Evolutionary conservation across 129 eudicot species (phyloP).

Genomic region (Ambrosia trifida): DNA sequence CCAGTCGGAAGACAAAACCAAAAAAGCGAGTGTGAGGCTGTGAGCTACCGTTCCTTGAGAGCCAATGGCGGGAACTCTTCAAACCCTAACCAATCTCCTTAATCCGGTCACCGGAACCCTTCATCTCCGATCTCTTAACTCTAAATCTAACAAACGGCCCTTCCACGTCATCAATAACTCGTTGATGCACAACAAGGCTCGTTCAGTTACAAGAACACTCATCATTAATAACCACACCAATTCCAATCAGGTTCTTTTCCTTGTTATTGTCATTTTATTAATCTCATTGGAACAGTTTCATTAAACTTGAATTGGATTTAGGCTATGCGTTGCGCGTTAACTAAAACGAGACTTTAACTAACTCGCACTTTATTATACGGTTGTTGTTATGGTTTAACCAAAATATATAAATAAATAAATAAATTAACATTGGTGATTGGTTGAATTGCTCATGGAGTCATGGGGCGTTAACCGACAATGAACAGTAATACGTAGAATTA

Average conservation of each 20-base stretch:
- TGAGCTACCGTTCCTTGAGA: conserved; percentile 15
- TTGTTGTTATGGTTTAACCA: no score
- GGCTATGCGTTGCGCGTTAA: no score
- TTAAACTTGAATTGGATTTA: neutral
- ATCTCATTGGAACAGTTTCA: neutral
- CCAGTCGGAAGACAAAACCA: conserved; percentile 7
- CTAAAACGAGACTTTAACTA: no score
- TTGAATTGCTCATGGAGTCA: no score
- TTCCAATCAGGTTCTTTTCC: conserved; percentile 43
- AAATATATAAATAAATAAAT: no score
- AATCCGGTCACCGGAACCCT: conserved; percentile 40
- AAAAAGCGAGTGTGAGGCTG: conserved; percentile 23
- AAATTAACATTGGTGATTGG: no score
- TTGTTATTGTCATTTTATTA: neutral
- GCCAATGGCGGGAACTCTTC: conserved; percentile 62
- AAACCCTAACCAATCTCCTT: conserved; percentile 27
- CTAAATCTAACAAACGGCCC: neutral
- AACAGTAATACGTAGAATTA: neutral
- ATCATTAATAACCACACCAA: conserved; percentile 34
- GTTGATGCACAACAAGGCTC: conserved; percentile 33
- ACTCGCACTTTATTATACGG: no score
- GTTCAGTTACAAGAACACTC: conserved; percentile 23
- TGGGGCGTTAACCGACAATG: no score
- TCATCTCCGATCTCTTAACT: conserved; percentile 21
- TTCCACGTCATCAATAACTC: conserved; percentile 15